Base-by-base conservation (phyloP, 441 rosid genomes). In the Pelargonium citronellum region DNA sequence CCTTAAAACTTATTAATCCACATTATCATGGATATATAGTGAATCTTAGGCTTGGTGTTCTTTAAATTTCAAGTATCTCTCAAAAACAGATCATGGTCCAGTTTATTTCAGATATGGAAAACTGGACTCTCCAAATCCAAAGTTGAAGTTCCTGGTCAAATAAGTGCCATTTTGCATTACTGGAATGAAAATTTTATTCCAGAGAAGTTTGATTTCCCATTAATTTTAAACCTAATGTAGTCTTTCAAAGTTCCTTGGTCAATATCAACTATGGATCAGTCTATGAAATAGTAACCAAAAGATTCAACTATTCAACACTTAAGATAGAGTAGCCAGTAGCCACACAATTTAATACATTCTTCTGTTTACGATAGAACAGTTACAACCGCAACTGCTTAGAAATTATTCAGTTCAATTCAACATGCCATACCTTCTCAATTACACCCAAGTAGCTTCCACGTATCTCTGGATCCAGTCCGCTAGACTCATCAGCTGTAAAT, bases 401-500 rank as follows among this genome's bases (percentile, higher is more conserved):
- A 64, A 13, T 62, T 47, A 20, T 24, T 76, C 57, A 63, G 55
- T 39, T 70, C 64, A 69, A 62, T 16, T 53, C 22, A 46, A 53
- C 6, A 67, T 67, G 71, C 13, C 49, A 68, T 80, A 94, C 99
- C 96, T 94, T 91, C 75, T 91, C 89, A 78, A 89, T 82, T 75
- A 91, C 27, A 80, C 92, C 96, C 73, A 88, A 90, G 79, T 89
- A 94, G 83, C 89, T 91, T 62, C 97, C 99, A 43, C 83, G 76
- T 65, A 81, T 71, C 61, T 78, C 70, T 78, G 88, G 80, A 85
- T 87, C 91, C 78, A 89, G 77, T 57, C 86, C 87, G 76, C 96
- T 94, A 77, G 97, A 90, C 74, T 91, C 84, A 75, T 91, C 96
- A 77, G 80, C 86, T 67, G 96, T 90, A 83, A 90, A 91, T 84